These are phyloP conservation scores for Allium cepa DNA, from an alignment of 106 monocot species.

Conservation along the genomic window DNA sequence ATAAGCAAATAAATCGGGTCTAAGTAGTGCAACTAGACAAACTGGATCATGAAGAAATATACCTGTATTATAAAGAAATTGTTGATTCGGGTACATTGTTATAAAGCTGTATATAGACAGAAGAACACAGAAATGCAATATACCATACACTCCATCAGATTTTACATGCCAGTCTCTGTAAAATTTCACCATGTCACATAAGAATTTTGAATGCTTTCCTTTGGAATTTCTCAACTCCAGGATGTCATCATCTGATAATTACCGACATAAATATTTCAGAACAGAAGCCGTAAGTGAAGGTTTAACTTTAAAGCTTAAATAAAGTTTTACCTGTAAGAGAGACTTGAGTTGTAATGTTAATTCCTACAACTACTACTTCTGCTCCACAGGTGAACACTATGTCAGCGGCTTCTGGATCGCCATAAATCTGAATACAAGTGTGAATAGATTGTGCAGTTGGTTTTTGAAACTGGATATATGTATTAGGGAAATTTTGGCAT, in stretches of 20 bases:
- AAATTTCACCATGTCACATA: conserved; percentile 69
- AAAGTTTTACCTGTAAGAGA: conserved; percentile 47
- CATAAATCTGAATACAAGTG: conserved; percentile 45
- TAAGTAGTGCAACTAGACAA: conserved; percentile 22
- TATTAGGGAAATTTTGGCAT: neutral
- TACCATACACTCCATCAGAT: conserved; percentile 87
- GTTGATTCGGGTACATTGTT: neutral
- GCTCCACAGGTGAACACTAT: conserved; percentile 89
- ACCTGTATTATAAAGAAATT: conserved; percentile 17
- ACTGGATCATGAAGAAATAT: conserved; percentile 92
- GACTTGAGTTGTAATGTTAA: conserved; percentile 92
- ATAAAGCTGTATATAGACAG: neutral
- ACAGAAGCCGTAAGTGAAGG: neutral
- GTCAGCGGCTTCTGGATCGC: conserved; percentile 96
- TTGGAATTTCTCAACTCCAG: conserved; percentile 56
- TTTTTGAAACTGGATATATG: too few relatives aligned
- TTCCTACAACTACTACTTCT: conserved; percentile 75
- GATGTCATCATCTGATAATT: conserved; percentile 59
- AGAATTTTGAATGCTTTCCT: conserved; percentile 62
- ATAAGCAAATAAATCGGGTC: conserved; percentile 69
- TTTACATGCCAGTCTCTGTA: conserved; percentile 90
- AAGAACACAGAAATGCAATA: neutral
- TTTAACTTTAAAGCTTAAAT: neutral
- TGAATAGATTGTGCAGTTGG: too few relatives aligned
- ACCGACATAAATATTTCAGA: too few relatives aligned